Evolutionary conservation across 805 yeast species (phyloP).

Genomic region (Cyberlindnera mycetangii): DNA sequence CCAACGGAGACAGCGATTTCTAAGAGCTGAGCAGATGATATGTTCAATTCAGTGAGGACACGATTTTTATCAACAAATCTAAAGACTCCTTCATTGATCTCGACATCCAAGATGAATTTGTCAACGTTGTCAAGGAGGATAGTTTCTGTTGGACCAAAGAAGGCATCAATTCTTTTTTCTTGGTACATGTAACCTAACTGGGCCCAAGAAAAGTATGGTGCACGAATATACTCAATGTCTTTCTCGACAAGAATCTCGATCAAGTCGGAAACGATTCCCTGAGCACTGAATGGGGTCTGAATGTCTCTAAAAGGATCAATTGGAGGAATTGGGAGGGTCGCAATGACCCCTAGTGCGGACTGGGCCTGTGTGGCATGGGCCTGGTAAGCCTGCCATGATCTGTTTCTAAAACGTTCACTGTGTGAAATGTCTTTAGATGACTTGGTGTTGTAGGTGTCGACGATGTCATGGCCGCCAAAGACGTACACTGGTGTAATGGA

Average conservation of each 20-base stretch:
- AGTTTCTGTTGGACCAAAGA: constrained; percentile 83
- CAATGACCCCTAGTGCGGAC: not conserved
- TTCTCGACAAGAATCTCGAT: constrained; percentile 53
- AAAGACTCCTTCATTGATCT: constrained; percentile 59
- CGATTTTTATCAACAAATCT: constrained; percentile 58
- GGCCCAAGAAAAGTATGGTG: constrained; percentile 79
- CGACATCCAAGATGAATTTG: constrained; percentile 70
- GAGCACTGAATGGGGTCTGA: constrained; percentile 41
- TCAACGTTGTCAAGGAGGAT: constrained; percentile 61
- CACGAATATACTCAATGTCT: constrained; percentile 63
- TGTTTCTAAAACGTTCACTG: constrained; percentile 39
- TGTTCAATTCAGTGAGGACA: constrained; percentile 56
- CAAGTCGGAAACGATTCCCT: constrained; percentile 53
- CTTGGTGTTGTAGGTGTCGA: constrained; percentile 34
- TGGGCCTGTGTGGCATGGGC: constrained; percentile 20
- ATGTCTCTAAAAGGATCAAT: constrained; percentile 51
- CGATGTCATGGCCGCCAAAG: constrained; percentile 60
- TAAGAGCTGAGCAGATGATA: constrained; percentile 63
- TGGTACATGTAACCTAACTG: constrained; percentile 73
- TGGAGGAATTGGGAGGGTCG: constrained; percentile 29
- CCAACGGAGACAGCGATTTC: constrained; percentile 82
- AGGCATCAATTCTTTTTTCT: constrained; percentile 58
- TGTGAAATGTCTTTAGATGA: constrained; percentile 33
- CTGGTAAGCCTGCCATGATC: constrained; percentile 41
- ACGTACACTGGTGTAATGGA: constrained; percentile 79